Evolutionary conservation across 2,329 filamentous ascomycete species (phyloP), one percentile per base, ranked within the genome.

Genomic region (Cordyceps pruinosa): DNA sequence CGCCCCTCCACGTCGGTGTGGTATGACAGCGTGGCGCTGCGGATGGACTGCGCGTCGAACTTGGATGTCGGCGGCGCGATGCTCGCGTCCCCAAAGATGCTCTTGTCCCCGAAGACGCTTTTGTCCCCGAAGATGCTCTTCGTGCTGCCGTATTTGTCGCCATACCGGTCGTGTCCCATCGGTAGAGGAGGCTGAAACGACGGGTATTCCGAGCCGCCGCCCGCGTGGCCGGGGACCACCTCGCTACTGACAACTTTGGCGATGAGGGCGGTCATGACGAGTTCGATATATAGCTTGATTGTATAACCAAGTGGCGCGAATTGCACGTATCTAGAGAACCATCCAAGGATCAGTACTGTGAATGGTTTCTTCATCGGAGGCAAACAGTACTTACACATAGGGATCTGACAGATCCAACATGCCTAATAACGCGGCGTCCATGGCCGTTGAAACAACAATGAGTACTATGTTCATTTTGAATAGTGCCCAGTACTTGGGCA

Each of bases 401-500:
- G 58, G 45, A 8, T 56, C 45, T 1, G 63, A 56, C 4, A 68
- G 35, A 37, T 61, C 65, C 23, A 68, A 28, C 42, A 67, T 62
- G 0, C 65, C 64, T 1, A 67, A 46, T 1, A 68, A 53, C 0
- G 65, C 45, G 54, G 70, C 62, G 50, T 81, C 78, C 75, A 81
- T 77, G 1, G 72, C 64, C 2, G 80, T 69, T 1, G 78, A 80
- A 1, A 81, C 49, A 4, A 72, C 48, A 44, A 80, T 76, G 49
- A 81, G 76, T 32, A 69, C 68, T 41, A 73, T 70, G 50, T 80
- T 81, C 65, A 79, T 78, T 28, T 69, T 70, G 45, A 79, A 73
- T 2, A 81, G 68, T 19, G 70, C 71, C 65, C 75, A 73, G 65
- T 81, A 81, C 61, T 81, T 81, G 5, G 70, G 69, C 8, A 81